A percentile compares a stretch with the other conserved stretches of the same genome.
phyloP scores from a whole-genome alignment of 768 basidiomycete species.

The Peribolospora baueri region DNA sequence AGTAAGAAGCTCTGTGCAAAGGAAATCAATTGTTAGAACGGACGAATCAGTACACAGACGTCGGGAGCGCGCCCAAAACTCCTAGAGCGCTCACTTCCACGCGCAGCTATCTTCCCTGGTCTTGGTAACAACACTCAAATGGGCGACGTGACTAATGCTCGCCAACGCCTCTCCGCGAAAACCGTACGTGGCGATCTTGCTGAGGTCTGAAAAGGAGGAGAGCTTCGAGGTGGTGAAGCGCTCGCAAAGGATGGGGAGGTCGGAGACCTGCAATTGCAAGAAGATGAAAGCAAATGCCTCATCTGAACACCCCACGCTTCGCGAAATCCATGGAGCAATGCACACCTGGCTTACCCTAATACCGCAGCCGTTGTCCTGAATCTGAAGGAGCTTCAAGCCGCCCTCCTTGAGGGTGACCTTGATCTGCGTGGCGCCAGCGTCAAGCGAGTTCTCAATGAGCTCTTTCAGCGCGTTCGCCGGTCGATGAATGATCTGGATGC shows the following conservation, averaged over 20 bases:
- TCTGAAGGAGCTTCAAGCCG: conserved; percentile 78
- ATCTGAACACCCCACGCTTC: background rate
- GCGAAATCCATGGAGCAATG: background rate
- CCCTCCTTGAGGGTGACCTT: conserved; percentile 80
- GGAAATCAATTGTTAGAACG: background rate
- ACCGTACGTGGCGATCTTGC: conserved; percentile 67
- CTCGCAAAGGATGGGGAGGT: conserved; percentile 73
- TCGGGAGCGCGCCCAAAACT: background rate
- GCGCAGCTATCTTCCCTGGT: conserved; percentile 56
- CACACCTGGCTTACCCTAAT: conserved; percentile 40
- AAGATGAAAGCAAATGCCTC: background rate
- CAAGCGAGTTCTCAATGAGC: conserved; percentile 79
- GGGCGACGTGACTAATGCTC: conserved; percentile 80
- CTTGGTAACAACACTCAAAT: conserved; percentile 73
- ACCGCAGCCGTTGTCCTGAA: conserved; percentile 89
- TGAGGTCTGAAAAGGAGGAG: conserved; percentile 59
- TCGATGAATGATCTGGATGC: conserved; percentile 49
- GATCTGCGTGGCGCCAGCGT: conserved; percentile 70
- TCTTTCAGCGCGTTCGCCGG: conserved; percentile 92
- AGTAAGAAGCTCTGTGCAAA: conserved; percentile 43
- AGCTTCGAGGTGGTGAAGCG: conserved; percentile 91
- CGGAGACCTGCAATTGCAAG: conserved; percentile 14
- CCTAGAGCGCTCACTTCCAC: conserved; percentile 52
- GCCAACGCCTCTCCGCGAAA: conserved; percentile 94
- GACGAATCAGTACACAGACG: background rate